Conservation (phyloP, 2,329 filamentous ascomycete genomes). For the Cladosporium sp. region DNA sequence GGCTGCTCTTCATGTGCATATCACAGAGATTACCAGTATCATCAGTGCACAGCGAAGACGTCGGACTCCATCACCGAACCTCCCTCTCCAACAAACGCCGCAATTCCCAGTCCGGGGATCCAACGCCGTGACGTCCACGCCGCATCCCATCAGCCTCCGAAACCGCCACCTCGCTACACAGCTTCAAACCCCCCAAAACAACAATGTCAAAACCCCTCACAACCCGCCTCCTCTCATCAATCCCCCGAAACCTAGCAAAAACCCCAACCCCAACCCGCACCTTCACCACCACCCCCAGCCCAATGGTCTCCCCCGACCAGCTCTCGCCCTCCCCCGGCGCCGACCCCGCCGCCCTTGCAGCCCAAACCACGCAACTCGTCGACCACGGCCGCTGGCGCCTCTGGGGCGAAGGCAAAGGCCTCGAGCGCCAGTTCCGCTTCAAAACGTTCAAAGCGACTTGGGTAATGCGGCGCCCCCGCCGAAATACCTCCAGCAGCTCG, state of each 20-base stretch:
- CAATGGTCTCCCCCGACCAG: conserved; percentile 15
- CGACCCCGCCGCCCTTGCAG: conserved; percentile 13
- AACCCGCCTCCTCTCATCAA: background rate
- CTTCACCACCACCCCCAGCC: conserved; percentile 8
- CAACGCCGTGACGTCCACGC: too few relatives aligned
- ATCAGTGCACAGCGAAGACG: too few relatives aligned
- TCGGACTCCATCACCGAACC: too few relatives aligned
- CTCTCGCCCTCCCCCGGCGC: conserved; percentile 20
- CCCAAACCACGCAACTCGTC: conserved; percentile 22
- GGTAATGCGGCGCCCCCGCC: conserved; percentile 19
- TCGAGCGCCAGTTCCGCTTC: conserved; percentile 33
- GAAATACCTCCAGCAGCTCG: too few relatives aligned
- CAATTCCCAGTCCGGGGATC: too few relatives aligned
- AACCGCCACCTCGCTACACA: background rate
- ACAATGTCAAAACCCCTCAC: background rate
- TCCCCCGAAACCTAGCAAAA: background rate
- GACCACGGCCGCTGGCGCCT: conserved; percentile 28
- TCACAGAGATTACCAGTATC: too few relatives aligned
- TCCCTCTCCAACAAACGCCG: too few relatives aligned
- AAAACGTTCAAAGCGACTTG: conserved; percentile 35
- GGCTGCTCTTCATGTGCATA: too few relatives aligned
- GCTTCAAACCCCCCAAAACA: too few relatives aligned
- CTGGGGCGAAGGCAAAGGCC: conserved; percentile 26
- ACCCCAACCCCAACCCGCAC: background rate
- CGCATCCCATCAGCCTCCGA: background rate